These are phyloP conservation scores for Anthracocystis setariae DNA, from an alignment of 1,284 basidiomycete species.

Conservation along the genomic window DNA sequence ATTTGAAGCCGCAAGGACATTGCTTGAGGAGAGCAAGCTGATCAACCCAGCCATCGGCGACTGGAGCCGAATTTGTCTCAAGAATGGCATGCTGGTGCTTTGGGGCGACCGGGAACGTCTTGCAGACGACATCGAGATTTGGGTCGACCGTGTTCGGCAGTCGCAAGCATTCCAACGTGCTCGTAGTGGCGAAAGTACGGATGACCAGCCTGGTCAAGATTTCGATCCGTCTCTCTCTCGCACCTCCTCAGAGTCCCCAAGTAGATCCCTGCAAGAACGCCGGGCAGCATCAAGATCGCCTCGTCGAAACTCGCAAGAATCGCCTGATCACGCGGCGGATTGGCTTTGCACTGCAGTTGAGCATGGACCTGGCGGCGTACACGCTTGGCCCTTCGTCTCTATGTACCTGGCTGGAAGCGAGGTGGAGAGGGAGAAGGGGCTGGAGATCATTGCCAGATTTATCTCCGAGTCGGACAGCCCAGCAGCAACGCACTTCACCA, in stretches of 20 bases:
- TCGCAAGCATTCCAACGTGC: slow-evolving; percentile 7
- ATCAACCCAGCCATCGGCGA: slow-evolving; percentile 61
- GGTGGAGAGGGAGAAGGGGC: slow-evolving; percentile 60
- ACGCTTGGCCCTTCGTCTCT: slow-evolving; percentile 66
- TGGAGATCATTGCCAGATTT: slow-evolving; percentile 61
- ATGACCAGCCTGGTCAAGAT: slow-evolving; percentile 42
- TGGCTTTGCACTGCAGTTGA: slow-evolving; percentile 59
- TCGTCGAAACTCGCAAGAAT: slow-evolving; percentile 1
- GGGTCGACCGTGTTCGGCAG: slow-evolving; percentile 48
- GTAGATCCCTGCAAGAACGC: slow-evolving; percentile 33
- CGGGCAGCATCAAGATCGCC: slow-evolving; percentile 39
- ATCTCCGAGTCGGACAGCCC: slow-evolving; percentile 38
- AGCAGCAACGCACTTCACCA: slow-evolving; percentile 20
- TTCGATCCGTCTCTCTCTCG: slow-evolving; percentile 10
- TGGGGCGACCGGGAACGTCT: slow-evolving; percentile 64
- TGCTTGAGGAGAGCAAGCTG: slow-evolving; percentile 52
- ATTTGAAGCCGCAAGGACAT: slow-evolving; percentile 24
- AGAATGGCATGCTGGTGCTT: slow-evolving; percentile 54
- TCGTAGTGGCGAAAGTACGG: not conserved
- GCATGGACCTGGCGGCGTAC: slow-evolving; percentile 61
- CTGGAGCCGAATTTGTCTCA: slow-evolving; percentile 56
- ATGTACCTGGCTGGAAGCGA: slow-evolving; percentile 63
- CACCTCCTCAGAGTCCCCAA: not conserved
- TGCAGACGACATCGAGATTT: slow-evolving; percentile 60
- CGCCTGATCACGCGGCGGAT: slow-evolving; percentile 15